Evolutionary conservation across 768 basidiomycete genomes (phyloP), one percentile per base, ranked within the genome.

Genomic region (Polyporus arcularius): DNA sequence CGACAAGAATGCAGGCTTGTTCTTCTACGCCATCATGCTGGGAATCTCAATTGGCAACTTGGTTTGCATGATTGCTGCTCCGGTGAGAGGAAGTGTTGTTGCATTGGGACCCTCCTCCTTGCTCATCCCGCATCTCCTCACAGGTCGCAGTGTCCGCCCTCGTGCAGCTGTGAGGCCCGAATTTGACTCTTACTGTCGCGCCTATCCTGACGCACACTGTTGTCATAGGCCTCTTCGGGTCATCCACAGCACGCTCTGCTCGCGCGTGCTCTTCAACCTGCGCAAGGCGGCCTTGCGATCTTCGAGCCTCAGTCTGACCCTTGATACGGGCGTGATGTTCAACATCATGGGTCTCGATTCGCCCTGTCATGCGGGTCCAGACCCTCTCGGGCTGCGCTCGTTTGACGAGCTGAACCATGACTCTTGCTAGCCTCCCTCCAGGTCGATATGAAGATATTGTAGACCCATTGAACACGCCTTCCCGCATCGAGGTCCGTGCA

Each of bases 241-340:
- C 3, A 14, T 60, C 4, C 59, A 60, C 32, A 60, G 59, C 49
- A 43, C 59, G 53, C 54, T 60, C 30, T 60, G 54, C 59, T 41
- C 59, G 6, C 47, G 59, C 30, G 59, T 60, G n/a, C 32, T 60
- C 10, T 53, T 60, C n/a, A 60, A 60, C 47, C 53, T 60, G 11
- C 53, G 59, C 40, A 42, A 30, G 8, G 54, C 53, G 4, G 59
- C 59, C 0, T 15, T 8, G 35, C 35, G 35, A 11, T 11, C 11
- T 11, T 35, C 35, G 3, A 35, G 11, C 11, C 35, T 35, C 35
- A 26, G 21, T 26, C 21, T 26, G 21, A 26, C 21, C 21, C 21
- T 26, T 26, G 21, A 26, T 26, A 26, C 21, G 21, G 21, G 21
- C 21, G 21, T 26, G 21, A 26, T 26, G 21, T 26, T 26, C 21